Conservation (phyloP, 1,284 basidiomycete species). For the Malassezia equina region DNA sequence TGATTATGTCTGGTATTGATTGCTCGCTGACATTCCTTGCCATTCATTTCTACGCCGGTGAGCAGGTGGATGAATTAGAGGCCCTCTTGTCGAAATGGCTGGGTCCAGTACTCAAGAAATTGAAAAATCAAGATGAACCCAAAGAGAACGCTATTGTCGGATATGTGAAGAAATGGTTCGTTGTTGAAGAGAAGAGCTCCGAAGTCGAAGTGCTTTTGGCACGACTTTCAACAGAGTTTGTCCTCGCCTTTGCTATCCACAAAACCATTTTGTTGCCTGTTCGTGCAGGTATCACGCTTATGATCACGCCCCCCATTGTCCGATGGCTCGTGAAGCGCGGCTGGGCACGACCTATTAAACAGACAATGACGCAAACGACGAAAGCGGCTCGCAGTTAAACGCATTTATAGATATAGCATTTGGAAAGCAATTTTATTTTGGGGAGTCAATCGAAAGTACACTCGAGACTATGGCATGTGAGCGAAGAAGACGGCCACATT, state of each 20-base stretch:
- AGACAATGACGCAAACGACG: not conserved
- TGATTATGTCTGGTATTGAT: constrained; percentile 29
- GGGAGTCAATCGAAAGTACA: constrained; percentile 9
- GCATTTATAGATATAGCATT: not conserved
- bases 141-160: not conserved
- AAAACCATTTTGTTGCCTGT: constrained; percentile 88
- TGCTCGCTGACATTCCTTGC: constrained; percentile 62
- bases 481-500: not conserved
- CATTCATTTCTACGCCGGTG: constrained; percentile 78
- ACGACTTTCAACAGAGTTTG: constrained; percentile 71
- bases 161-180: constrained; percentile 1
- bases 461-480: constrained; percentile 9
- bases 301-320: constrained; percentile 73
- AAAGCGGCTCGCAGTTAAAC: not conserved
- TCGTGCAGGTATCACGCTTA: constrained; percentile 76
- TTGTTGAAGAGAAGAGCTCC: not conserved
- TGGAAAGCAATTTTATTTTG: constrained; percentile 4
- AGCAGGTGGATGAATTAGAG: constrained; percentile 67
- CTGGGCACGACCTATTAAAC: constrained; percentile 28
- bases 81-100: constrained; percentile 51
- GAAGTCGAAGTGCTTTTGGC: constrained; percentile 5
- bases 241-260: constrained; percentile 88
- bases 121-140: constrained; percentile 7
- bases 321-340: constrained; percentile 36
- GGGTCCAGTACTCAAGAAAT: constrained; percentile 31